Evolutionary conservation across 108 stramenopile species (phyloP).

Genomic region (Cyclostephanos tholiformis): DNA sequence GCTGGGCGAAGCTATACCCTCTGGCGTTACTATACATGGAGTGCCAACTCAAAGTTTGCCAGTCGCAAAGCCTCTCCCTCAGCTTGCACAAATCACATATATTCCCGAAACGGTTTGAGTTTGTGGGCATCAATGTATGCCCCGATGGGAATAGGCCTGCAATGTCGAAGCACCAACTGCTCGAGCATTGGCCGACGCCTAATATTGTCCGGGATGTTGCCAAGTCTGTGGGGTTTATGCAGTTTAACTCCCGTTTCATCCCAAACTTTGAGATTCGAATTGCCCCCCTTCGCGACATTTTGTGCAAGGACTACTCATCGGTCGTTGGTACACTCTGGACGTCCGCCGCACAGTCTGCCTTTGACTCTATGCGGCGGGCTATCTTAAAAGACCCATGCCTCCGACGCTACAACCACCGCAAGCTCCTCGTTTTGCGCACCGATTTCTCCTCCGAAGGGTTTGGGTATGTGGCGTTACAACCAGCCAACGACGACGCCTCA

Average conservation of each 20-base stretch:
- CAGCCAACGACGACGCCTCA: background rate
- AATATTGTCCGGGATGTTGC: background rate
- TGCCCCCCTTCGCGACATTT: background rate
- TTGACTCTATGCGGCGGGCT: background rate
- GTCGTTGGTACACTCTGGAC: background rate
- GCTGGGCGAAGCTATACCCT: background rate
- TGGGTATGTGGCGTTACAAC: background rate
- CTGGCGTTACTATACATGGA: background rate
- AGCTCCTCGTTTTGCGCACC: background rate
- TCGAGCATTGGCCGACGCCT: background rate
- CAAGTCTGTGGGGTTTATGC: background rate
- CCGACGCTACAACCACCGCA: background rate
- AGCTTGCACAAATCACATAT: background rate
- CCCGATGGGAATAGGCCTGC: background rate
- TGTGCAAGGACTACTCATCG: background rate
- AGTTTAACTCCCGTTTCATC: background rate
- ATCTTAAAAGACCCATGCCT: slow-evolving; percentile 12
- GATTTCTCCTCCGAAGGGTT: background rate
- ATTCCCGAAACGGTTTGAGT: background rate
- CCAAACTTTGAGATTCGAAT: background rate
- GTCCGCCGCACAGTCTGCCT: background rate
- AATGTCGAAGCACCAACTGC: background rate
- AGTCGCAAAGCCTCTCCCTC: background rate
- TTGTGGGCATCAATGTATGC: slow-evolving; percentile 1
- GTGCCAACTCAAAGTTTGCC: background rate